These are phyloP conservation scores for Populus hybrid DNA, from an alignment of 441 rosid genomes.

Conservation along the genomic window DNA sequence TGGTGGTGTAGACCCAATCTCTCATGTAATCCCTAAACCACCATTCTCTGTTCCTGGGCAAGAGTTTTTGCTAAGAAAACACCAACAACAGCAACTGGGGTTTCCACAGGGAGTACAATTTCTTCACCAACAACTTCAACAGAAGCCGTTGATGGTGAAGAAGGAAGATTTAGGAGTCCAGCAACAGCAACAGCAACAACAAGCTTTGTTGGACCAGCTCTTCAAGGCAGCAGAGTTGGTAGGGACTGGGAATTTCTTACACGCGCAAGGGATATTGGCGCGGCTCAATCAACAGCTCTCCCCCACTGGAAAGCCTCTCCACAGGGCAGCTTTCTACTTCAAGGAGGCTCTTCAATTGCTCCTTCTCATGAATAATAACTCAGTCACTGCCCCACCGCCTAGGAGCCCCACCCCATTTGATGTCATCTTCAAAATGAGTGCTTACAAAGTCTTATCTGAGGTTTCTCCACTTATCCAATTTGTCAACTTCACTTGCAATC, in stretches of 20 bases:
- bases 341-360: conserved; percentile 66
- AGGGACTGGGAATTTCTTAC: conserved; percentile 56
- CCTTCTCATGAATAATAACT: conserved; percentile 33
- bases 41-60: conserved; percentile 34
- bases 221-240: conserved; percentile 58
- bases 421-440: conserved; percentile 57
- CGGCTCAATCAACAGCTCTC: conserved; percentile 99
- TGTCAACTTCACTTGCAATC: conserved; percentile 63
- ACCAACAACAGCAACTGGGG: conserved; percentile 34
- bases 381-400: conserved; percentile 31
- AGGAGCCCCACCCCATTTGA: conserved; percentile 40
- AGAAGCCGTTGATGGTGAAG: conserved; percentile 27
- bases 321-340: conserved; percentile 67
- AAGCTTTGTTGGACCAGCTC: conserved; percentile 52
- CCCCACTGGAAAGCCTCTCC: conserved; percentile 57
- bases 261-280: conserved; percentile 99
- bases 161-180: conserved; percentile 29
- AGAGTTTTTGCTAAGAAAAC: conserved; percentile 29
- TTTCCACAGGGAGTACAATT: conserved; percentile 38
- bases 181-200: conserved; percentile 31
- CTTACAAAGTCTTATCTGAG: conserved; percentile 59
- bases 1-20: conserved; percentile 25
- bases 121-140: conserved; percentile 39
- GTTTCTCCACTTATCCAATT: conserved; percentile 62
- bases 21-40: conserved; percentile 29